phyloP scores from a whole-genome alignment of 768 basidiomycete species.

The Cubamyces lactineus region DNA sequence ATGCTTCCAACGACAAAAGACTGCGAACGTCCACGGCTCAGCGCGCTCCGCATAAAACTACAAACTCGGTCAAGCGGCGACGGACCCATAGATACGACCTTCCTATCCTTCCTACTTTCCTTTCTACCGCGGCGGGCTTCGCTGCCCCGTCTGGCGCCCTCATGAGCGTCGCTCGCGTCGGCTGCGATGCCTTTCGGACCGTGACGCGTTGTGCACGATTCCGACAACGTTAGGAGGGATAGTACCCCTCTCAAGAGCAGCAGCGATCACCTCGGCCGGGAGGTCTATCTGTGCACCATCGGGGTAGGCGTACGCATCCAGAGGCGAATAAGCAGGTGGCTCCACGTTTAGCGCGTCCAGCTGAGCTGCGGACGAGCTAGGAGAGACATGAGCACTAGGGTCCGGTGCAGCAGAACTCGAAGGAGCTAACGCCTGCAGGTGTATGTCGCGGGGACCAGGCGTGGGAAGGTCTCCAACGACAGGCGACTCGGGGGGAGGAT shows the following conservation, averaged over 20 bases:
- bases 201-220: slow-evolving; percentile 21
- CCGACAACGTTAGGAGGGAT: slow-evolving; percentile 64
- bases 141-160: slow-evolving; percentile 3
- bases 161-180: slow-evolving; percentile 39
- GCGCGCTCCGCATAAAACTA: slow-evolving; percentile 23
- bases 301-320: slow-evolving; percentile 80
- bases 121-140: not conserved
- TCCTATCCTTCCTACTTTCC: slow-evolving; percentile 4
- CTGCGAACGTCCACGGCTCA: slow-evolving; percentile 22
- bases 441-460: slow-evolving; percentile 83
- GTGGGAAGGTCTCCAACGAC: slow-evolving; percentile 81
- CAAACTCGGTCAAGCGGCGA: slow-evolving; percentile 21
- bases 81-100: slow-evolving; percentile 19
- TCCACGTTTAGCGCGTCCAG: slow-evolving; percentile 50
- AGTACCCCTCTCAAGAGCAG: slow-evolving; percentile 77
- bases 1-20: slow-evolving; percentile 13
- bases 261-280: slow-evolving; percentile 89
- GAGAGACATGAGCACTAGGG: slow-evolving; percentile 16
- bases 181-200: slow-evolving; percentile 51
- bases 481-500: slow-evolving; percentile 81
- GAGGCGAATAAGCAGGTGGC: slow-evolving; percentile 87
- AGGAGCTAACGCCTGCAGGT: slow-evolving; percentile 64
- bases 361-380: slow-evolving; percentile 19
- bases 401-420: slow-evolving; percentile 16
- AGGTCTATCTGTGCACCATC: slow-evolving; percentile 94